Base-by-base conservation (phyloP, 2,329 filamentous ascomycete species). In the Exophiala sideris region DNA sequence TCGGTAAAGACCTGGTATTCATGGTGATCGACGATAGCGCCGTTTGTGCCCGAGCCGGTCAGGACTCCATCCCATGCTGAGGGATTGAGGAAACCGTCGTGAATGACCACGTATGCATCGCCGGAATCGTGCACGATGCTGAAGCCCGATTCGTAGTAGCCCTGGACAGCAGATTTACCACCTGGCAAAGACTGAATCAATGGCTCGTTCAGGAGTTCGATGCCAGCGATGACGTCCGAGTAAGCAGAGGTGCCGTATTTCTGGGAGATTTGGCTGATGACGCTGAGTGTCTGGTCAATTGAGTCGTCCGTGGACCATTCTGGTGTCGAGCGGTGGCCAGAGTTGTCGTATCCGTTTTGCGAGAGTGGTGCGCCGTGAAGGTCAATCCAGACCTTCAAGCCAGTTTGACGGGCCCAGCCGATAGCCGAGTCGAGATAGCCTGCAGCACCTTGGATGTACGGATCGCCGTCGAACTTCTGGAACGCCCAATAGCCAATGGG, bases 281-380 rank as follows among this genome's bases (percentile, higher is more conserved):
- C 79, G 20, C 72, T 65, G 9, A 86, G 68, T 2, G 75, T 76
- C 51, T 70, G 58, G 0, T 62, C 41, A 11, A 73, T 64, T 2
- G 67, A 70, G 50, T 70, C 48, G 10, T 67, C 67, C 45, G 69
- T 64, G n/a, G 68, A 68, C 73, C 73, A 76, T 33, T 53, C 55
- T 6, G 58, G 59, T 4, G 46, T 34, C 10, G 45, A 56, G 3
- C 71, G 52, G 64, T 71, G 74, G 42, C 84, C 84, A 50, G 79
- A 83, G 69, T 86, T 87, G 68, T 87, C 84, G 65, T 86, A 86
- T 3, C 84, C 84, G 57, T 86, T 86, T 62, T 87, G 84, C 5
- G 81, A 84, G 5, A 78, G 77, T 14, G 82, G 80, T 32, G 82
- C 81, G 74, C 57, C 85, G 64, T 88, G 85, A 18, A 88, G 70